Evolutionary conservation across 2,329 filamentous ascomycete species (phyloP), one percentile per base, ranked within the genome.

Genomic region (Nemania sp.): DNA sequence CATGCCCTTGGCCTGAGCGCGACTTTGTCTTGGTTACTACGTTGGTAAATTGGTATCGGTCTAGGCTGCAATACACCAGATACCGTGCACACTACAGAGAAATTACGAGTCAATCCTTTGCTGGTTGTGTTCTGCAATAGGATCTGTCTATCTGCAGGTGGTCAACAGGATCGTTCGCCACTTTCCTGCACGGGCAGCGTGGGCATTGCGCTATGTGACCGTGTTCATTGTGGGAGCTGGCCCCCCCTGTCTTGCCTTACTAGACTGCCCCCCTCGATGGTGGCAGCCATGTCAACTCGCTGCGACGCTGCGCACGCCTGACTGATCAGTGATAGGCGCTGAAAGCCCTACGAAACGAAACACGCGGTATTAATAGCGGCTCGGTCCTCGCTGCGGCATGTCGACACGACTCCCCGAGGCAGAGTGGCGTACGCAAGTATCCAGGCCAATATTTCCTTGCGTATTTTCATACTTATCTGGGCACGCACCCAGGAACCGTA

Each of bases 281-380:
- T 54, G 37, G 46, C 47, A 54, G 46, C 36, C 26, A 36, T n/a
- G 23, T 37, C 40, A 31, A 41, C 39, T 44, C 41, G 26, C 45
- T 57, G 50, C 54, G 15, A 57, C 54, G 42, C 54, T 57, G 26
- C 50, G 45, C 50, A 54, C 47, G 46, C 40, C 30, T 12, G 31
- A 43, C 36, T 41, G 42, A 41, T 36, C 31, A 15, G 9, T 7
- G 6, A 44, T 50, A 42, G 50, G 26, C 28, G 54, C 49, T 47
- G 50, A 54, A 43, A 49, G 46, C 50, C 50, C 46, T 39, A 19
- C 22, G 24, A 20, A 43, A 43, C 8, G 24, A 45, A 23, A 37
- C 41, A 15, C 28, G 39, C 50, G 33, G 45, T 57, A 57, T 56
- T 56, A 57, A 57, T 57, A 57, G 42, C 31, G 40, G 46, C 45